A percentile compares a stretch with the other conserved stretches of the same genome.
Evolutionary conservation across 2,329 filamentous ascomycete genomes (phyloP).

Genomic region (Alternaria burnsii): DNA sequence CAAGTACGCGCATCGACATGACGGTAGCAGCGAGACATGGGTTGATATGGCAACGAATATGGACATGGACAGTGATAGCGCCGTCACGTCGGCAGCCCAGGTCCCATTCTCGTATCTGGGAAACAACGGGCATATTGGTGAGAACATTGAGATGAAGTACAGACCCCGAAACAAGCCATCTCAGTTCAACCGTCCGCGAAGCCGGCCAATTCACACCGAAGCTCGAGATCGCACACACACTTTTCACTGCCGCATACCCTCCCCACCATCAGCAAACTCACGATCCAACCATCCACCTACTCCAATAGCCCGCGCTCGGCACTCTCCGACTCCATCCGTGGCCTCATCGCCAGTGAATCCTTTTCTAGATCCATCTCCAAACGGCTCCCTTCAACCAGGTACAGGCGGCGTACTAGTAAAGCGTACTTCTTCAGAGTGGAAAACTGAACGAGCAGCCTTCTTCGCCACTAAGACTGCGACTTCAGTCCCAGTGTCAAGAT

Average conservation of each 20-base stretch:
- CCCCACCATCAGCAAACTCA: background rate
- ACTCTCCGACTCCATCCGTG: background rate
- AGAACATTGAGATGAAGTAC: background rate
- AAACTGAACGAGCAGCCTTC: background rate
- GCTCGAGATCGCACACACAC: background rate
- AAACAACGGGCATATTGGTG: background rate
- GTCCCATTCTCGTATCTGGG: background rate
- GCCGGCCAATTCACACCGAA: background rate
- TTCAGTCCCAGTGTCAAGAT: background rate
- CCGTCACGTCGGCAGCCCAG: background rate
- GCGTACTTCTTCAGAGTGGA: constrained; percentile 1
- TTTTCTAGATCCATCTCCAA: constrained; percentile 1
- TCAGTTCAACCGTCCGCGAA: background rate
- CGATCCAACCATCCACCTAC: background rate
- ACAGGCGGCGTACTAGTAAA: background rate
- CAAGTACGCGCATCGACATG: constrained; percentile 13
- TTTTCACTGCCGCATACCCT: background rate
- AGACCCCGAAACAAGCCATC: background rate
- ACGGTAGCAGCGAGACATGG: background rate
- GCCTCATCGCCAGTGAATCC: background rate
- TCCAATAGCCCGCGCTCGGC: background rate
- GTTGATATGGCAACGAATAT: too few relatives aligned
- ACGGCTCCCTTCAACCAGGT: background rate
- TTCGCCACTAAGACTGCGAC: background rate
- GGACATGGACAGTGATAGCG: background rate